These are phyloP conservation scores for Turritis glabra DNA, from an alignment of 345 rosid genomes.

Conservation along the genomic window DNA sequence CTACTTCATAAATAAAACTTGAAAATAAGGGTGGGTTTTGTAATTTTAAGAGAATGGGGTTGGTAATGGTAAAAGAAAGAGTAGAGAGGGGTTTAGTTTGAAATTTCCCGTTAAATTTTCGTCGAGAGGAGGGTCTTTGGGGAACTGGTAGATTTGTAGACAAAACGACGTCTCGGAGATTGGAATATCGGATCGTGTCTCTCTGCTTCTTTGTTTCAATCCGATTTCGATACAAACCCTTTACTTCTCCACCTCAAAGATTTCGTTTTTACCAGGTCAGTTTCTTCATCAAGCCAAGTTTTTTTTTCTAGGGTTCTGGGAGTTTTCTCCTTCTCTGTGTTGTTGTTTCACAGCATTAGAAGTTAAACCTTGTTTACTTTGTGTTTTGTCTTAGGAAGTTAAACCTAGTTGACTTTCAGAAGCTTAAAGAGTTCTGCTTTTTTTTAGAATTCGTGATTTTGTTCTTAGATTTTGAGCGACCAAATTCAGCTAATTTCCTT, in stretches of 20 bases:
- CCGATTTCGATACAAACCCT: constrained; percentile 9
- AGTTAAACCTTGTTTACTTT: constrained; percentile 24
- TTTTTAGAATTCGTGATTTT: background rate
- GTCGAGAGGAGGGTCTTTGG: constrained; percentile 6
- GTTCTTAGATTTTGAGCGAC: background rate
- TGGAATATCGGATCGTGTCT: constrained; percentile 39
- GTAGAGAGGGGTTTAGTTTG: constrained; percentile 20
- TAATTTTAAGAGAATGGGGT: background rate
- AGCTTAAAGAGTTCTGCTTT: background rate
- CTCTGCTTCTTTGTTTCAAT: constrained; percentile 28
- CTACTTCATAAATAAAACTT: too few species aligned
- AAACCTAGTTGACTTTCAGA: constrained; percentile 37
- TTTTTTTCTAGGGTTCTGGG: constrained; percentile 18
- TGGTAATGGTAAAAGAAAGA: background rate
- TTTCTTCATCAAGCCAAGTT: background rate
- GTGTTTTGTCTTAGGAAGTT: constrained; percentile 7
- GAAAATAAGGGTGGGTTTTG: background rate
- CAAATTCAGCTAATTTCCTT: background rate
- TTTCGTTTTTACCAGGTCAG: constrained; percentile 25
- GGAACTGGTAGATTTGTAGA: constrained; percentile 28
- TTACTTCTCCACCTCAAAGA: background rate
- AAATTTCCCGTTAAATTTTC: constrained; percentile 1
- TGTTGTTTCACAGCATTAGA: constrained; percentile 15
- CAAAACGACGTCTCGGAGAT: constrained; percentile 42
- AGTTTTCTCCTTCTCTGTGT: background rate